Evolutionary conservation across 2,329 filamentous ascomycete genomes (phyloP).

Genomic region (Cytospora chrysosperma): DNA sequence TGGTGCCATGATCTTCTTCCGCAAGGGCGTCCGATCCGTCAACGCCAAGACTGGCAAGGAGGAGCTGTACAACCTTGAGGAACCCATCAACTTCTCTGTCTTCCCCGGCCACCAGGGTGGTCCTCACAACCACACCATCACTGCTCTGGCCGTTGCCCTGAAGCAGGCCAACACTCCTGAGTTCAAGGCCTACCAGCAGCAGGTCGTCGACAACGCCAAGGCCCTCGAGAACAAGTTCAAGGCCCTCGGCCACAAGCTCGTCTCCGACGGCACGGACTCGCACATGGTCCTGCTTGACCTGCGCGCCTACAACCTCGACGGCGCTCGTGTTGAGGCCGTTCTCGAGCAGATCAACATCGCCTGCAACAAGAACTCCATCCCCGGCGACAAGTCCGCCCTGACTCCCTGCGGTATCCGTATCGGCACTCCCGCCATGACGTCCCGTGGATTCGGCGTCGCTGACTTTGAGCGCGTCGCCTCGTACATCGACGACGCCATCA

Average conservation of each 20-base stretch:
- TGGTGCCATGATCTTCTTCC: slow-evolving; percentile 99
- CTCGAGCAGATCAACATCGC: slow-evolving; percentile 98
- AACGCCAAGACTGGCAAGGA: slow-evolving; percentile 91
- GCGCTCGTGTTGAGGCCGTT: slow-evolving; percentile 91
- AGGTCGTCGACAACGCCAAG: slow-evolving; percentile 92
- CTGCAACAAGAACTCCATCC: slow-evolving; percentile 99
- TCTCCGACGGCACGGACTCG: slow-evolving; percentile 93
- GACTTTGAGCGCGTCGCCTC: slow-evolving; percentile 88
- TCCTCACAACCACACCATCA: slow-evolving; percentile 99
- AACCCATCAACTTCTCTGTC: slow-evolving; percentile 97
- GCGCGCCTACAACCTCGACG: slow-evolving; percentile 81
- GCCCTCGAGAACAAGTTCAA: slow-evolving; percentile 82
- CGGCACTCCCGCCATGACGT: slow-evolving; percentile 96
- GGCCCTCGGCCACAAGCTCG: slow-evolving; percentile 87
- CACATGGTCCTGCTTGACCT: slow-evolving; percentile 97
- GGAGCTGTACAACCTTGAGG: slow-evolving; percentile 88
- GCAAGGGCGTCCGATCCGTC: slow-evolving; percentile 88
- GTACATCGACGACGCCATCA: slow-evolving; percentile 89
- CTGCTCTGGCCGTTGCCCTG: slow-evolving; percentile 88
- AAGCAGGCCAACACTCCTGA: slow-evolving; percentile 90
- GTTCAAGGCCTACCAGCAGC: slow-evolving; percentile 91
- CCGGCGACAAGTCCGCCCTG: slow-evolving; percentile 94
- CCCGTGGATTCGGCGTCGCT: slow-evolving; percentile 84
- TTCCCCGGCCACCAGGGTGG: slow-evolving; percentile 99
- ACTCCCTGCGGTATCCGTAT: slow-evolving; percentile 94